Base-by-base conservation (phyloP, 768 basidiomycete genomes). In the Fistulinella prunicolor region DNA sequence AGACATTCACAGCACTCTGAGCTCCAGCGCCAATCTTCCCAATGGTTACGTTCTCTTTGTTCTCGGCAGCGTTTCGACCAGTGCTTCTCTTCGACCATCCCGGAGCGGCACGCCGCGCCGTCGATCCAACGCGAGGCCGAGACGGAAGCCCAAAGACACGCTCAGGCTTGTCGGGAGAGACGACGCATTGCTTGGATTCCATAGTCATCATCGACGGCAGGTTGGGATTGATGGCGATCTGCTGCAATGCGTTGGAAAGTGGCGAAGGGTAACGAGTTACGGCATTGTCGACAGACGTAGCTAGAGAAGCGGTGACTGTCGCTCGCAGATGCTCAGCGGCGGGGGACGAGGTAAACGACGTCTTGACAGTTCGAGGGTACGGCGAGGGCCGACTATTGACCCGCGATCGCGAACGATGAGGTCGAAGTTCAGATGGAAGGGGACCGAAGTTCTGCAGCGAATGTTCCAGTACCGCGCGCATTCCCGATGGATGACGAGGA, bases 361-460 rank as follows among this genome's bases (percentile, higher is more conserved):
- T 64, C 59, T 76, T 82, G 32, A 70, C 64, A 10, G 70, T 59
- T 13, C 82, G 75, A 29, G 87, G 85, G 51, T 91, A 90, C 0
- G 88, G 89, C 5, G 85, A 85, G 0, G 85, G 72, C 16, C 89
- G 75, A 22, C 88, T 89, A 23, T 78, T 75, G 0, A 82, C 87
- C 13, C 86, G 77, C 1, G 84, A 85, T 29, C 85, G 78, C 38
- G 76, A 62, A 16, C 84, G 81, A 42, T 73, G 81, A 21, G 76
- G 75, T 6, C 81, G 79, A 17, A 88, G 73, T 42, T 89, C 86
- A 0, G 80, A 82, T 0, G 89, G 82, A n/a, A 90, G 77, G 6
- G 86, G 85, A 0, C 81, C 79, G 43, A 79, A 90, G 44, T 72
- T 85, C 64, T 86, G 75, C 29, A 86, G 70, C 1, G 87, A 89